These are phyloP conservation scores for Naumovozyma dairenensis DNA, from an alignment of 805 yeast genomes.

Conservation along the genomic window DNA sequence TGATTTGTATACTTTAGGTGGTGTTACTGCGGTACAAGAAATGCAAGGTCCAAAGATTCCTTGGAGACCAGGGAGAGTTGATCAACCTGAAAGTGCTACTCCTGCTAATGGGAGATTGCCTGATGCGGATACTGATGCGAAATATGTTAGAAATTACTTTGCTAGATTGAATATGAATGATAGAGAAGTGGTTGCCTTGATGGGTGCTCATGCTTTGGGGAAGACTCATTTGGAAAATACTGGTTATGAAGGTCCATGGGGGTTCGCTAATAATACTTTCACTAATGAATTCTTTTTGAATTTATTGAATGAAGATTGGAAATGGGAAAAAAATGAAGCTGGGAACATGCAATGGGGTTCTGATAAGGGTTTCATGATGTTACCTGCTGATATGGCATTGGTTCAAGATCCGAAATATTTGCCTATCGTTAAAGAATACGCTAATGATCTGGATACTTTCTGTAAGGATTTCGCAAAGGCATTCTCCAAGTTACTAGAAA, in stretches of 20 bases:
- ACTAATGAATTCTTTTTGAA: conserved; percentile 62
- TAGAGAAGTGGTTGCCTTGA: conserved; percentile 60
- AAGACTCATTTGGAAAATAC: conserved; percentile 60
- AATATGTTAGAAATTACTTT: conserved; percentile 56
- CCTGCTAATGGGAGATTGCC: conserved; percentile 70
- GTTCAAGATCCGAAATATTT: conserved; percentile 50
- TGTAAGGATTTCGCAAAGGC: conserved; percentile 56
- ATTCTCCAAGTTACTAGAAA: conserved; percentile 62
- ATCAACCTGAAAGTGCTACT: conserved; percentile 38
- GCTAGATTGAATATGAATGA: conserved; percentile 58
- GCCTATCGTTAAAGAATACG: conserved; percentile 56
- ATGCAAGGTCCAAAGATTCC: conserved; percentile 67
- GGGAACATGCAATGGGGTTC: conserved; percentile 59
- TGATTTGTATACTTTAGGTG: conserved; percentile 71
- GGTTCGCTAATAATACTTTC: conserved; percentile 65
- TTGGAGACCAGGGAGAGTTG: conserved; percentile 80
- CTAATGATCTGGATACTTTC: conserved; percentile 53
- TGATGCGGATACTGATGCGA: conserved; percentile 54
- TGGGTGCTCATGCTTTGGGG: conserved; percentile 73
- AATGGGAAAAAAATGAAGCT: conserved; percentile 43
- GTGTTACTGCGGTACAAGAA: conserved; percentile 69
- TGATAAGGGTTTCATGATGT: conserved; percentile 69
- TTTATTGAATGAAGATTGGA: conserved; percentile 47
- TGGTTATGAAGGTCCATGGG: conserved; percentile 89
- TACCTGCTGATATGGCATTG: conserved; percentile 70